Evolutionary conservation across 768 basidiomycete species (phyloP), one percentile per base, ranked within the genome.

Genomic region (Tulasnella sp.): DNA sequence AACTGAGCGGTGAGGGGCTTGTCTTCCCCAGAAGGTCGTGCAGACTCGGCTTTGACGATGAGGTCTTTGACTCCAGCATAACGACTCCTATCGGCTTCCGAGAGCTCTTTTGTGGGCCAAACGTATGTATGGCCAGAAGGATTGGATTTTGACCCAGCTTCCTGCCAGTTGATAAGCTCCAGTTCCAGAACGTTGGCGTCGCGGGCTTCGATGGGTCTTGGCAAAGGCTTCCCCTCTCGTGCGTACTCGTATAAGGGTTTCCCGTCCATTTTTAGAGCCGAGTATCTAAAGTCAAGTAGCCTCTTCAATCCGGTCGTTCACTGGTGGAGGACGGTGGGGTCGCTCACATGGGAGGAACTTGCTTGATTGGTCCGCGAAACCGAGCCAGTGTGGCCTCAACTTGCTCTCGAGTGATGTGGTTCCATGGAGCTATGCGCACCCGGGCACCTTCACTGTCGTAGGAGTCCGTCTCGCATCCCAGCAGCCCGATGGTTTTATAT

Each of bases 231-330:
- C 10, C 93, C 93, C 82, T 92, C 88, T 2, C 98, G 90, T 26
- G 98, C 98, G 82, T 99, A 99, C 81, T 99, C 96, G 83, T 99
- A 95, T 46, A 99, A 84, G 0, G 95, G 95, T 83, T 89, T 94
- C 0, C 98, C 98, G 81, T 99, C 96, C 96, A 99, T 99, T 84
- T 99, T 99, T 46, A 99, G 87, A 1, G 98, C 98, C 13, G 98
- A 99, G 85, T 96, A 99, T 83, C 97, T 98, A 82, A 39, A 72
- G 57, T 10, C 55, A 4, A 15, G 77, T 23, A 75, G 77, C 5
- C 37, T 15, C 13, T 4, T 39, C 23, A 18, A 51, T 77, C 40
- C 70, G 37, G 11, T 78, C 18, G 44, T 42, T 69, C n/a, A 23
- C 5, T 1, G 51, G 51, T n/a, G 16, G 15, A 39, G 74, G 7